Evolutionary conservation across 2,329 filamentous ascomycete species (phyloP).

Genomic region (Epichloe festucae): DNA sequence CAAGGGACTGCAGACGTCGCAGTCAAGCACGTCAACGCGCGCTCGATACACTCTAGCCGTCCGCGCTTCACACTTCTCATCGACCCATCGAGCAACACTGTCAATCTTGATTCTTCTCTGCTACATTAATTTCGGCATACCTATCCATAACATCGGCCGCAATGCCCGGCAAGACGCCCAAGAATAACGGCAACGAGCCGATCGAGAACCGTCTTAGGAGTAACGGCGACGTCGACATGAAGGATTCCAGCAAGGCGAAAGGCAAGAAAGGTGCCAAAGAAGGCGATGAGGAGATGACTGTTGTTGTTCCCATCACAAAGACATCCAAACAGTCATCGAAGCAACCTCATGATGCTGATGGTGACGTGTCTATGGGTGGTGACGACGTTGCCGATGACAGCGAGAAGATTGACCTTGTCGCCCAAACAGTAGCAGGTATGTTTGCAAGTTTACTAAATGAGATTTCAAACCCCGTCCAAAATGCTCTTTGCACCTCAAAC

Average conservation of each 20-base stretch:
- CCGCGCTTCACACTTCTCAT: neutral
- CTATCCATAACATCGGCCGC: constrained; percentile 11
- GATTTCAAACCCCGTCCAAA: neutral
- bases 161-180: constrained; percentile 64
- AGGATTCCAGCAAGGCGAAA: constrained; percentile 53
- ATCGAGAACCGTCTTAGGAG: constrained; percentile 54
- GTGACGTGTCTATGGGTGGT: constrained; percentile 60
- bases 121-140: neutral
- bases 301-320: constrained; percentile 65
- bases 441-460: neutral
- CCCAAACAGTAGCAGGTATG: constrained; percentile 48
- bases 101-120: neutral
- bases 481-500: neutral
- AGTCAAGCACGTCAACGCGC: constrained; percentile 4
- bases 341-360: constrained; percentile 47
- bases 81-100: neutral
- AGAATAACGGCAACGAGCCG: constrained; percentile 58
- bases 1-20: constrained; percentile 1
- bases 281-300: constrained; percentile 68
- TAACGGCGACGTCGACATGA: constrained; percentile 55
- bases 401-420: constrained; percentile 47
- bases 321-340: constrained; percentile 43
- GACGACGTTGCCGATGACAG: constrained; percentile 39
- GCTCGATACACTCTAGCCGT: neutral
- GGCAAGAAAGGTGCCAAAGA: constrained; percentile 52